Percentiles rank a stretch among this genome's conserved stretches.
phyloP scores from a whole-genome alignment of 208 protist species.

The Herpetomonas samuelpessoai region DNA sequence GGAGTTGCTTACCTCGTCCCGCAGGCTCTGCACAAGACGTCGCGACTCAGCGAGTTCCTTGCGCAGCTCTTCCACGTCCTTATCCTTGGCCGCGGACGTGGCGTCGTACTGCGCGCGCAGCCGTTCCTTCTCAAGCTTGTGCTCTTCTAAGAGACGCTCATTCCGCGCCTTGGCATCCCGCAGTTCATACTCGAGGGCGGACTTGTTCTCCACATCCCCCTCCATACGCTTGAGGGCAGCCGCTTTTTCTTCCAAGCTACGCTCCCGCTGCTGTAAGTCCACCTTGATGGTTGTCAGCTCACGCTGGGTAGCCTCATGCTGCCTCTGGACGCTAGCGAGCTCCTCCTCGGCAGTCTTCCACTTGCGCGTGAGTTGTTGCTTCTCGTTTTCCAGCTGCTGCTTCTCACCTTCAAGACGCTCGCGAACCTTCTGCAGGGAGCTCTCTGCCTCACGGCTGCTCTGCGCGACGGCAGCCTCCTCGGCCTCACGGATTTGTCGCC shows the following conservation, averaged over 20 bases:
- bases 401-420: constrained; percentile 46
- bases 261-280: constrained; percentile 26
- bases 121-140: constrained; percentile 46
- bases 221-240: constrained; percentile 33
- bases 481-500: constrained; percentile 20
- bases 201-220: constrained; percentile 26
- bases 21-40: constrained; percentile 30
- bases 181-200: constrained; percentile 29
- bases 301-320: constrained; percentile 23
- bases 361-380: constrained; percentile 27
- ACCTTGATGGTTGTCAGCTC: constrained; percentile 19
- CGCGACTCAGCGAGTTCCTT: constrained; percentile 40
- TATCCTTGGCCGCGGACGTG: constrained; percentile 39
- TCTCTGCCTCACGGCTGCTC: constrained; percentile 29
- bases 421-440: constrained; percentile 14
- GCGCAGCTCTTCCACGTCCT: constrained; percentile 41
- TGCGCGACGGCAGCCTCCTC: constrained; percentile 28
- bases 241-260: constrained; percentile 29
- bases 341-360: constrained; percentile 38
- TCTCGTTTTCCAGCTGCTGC: constrained; percentile 29
- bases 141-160: constrained; percentile 35
- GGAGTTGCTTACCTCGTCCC: constrained; percentile 33
- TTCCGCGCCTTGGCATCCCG: constrained; percentile 33
- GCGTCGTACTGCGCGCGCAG: constrained; percentile 26
- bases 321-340: constrained; percentile 19